A percentile compares a stretch with the other conserved stretches of the same genome.
phyloP scores from a whole-genome alignment of 2,329 filamentous ascomycete genomes.

The Penicillium sp. region DNA sequence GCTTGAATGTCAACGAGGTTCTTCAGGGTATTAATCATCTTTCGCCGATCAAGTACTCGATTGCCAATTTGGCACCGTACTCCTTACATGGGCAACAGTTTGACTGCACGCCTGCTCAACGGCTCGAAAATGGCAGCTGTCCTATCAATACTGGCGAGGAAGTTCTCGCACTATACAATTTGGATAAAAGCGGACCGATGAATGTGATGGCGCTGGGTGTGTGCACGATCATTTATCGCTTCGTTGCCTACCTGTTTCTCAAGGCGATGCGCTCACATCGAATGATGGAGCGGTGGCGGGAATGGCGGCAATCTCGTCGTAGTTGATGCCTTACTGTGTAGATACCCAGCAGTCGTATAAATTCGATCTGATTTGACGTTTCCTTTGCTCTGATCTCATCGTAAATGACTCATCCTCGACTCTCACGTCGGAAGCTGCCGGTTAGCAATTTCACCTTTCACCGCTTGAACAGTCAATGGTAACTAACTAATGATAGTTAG shows the following conservation, averaged over 20 bases:
- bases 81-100: conserved; percentile 58
- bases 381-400: too few relatives aligned
- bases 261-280: conserved; percentile 25
- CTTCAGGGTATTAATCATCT: conserved; percentile 66
- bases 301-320: conserved; percentile 15
- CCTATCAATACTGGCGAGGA: conserved; percentile 61
- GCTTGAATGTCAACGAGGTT: conserved; percentile 61
- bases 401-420: too few relatives aligned
- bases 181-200: conserved; percentile 56
- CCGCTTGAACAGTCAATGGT: too few relatives aligned
- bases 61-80: conserved; percentile 62
- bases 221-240: conserved; percentile 59
- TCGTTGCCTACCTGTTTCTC: conserved; percentile 44
- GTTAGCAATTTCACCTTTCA: too few relatives aligned
- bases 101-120: conserved; percentile 57
- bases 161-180: conserved; percentile 60
- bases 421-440: too few relatives aligned
- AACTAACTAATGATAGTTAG: too few relatives aligned
- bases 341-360: too few relatives aligned
- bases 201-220: conserved; percentile 60
- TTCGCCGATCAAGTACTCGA: conserved; percentile 62
- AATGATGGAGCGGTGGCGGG: conserved; percentile 19
- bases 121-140: conserved; percentile 56
- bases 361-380: too few relatives aligned
- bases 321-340: conserved; percentile 4